These are phyloP conservation scores for Trametes meyenii DNA, from an alignment of 768 basidiomycete species.

Conservation along the genomic window DNA sequence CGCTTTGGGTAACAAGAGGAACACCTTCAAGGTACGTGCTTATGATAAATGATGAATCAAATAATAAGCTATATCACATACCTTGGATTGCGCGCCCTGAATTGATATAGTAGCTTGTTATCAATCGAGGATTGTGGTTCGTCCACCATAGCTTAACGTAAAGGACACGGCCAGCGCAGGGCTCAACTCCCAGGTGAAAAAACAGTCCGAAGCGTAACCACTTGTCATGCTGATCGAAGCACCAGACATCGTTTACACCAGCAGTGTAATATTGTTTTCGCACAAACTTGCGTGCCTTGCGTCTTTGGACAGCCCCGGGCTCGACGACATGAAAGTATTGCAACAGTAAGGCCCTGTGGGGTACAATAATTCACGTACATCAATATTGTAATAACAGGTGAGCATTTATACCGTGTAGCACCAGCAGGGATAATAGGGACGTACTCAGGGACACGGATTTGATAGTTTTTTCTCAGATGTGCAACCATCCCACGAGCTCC, in stretches of 20 bases:
- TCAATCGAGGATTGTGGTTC: conserved; percentile 30
- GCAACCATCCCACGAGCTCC: too few species aligned
- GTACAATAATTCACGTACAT: too few species aligned
- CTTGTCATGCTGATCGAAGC: conserved; percentile 51
- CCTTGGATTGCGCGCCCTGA: conserved; percentile 21
- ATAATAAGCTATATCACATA: conserved; percentile 14
- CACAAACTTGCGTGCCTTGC: conserved; percentile 16
- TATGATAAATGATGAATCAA: background rate
- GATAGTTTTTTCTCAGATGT: too few species aligned
- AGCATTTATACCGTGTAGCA: too few species aligned
- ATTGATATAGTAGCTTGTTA: conserved; percentile 41
- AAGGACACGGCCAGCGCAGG: conserved; percentile 34
- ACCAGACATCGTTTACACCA: conserved; percentile 43
- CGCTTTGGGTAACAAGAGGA: conserved; percentile 46
- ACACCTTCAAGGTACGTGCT: background rate
- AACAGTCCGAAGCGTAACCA: conserved; percentile 43
- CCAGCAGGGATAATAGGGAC: too few species aligned
- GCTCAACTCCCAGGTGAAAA: conserved; percentile 43
- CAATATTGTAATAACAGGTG: background rate
- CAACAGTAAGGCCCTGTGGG: background rate
- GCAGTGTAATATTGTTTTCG: conserved; percentile 41
- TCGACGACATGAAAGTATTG: background rate
- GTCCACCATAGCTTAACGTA: conserved; percentile 50
- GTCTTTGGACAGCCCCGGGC: background rate
- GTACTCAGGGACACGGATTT: too few species aligned